phyloP scores from a whole-genome alignment of 2,329 filamentous ascomycete species.

The Hypoxylon sp. region DNA sequence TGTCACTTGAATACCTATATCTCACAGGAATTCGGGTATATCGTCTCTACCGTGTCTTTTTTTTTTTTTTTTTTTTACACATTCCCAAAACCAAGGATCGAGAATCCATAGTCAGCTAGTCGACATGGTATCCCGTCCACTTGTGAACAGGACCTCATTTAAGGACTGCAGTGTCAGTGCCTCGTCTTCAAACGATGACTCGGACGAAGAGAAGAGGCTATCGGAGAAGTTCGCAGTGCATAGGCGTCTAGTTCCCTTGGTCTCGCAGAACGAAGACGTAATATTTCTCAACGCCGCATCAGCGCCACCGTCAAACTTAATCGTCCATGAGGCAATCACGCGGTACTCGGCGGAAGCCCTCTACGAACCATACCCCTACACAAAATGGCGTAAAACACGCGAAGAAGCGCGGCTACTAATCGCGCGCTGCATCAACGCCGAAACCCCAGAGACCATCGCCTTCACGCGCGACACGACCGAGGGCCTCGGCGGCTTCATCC shows the following conservation, averaged over 20 bases:
- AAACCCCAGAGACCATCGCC: constrained; percentile 46
- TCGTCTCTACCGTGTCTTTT: neutral
- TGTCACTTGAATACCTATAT: neutral
- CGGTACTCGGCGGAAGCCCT: constrained; percentile 50
- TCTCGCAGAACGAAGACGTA: constrained; percentile 31
- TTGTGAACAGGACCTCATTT: neutral
- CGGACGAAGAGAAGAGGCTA: constrained; percentile 24
- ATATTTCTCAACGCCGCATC: constrained; percentile 54
- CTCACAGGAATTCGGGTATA: neutral
- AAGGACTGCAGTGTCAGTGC: neutral
- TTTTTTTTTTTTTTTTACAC: neutral
- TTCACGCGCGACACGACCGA: constrained; percentile 57
- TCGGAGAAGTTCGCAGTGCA: constrained; percentile 41
- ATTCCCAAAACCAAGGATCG: neutral
- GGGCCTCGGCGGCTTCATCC: constrained; percentile 52
- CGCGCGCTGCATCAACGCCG: constrained; percentile 52
- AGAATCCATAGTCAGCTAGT: neutral
- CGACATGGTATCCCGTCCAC: constrained; percentile 34
- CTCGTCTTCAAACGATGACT: neutral
- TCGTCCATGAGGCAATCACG: constrained; percentile 53
- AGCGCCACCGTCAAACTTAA: constrained; percentile 53
- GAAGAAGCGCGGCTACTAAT: constrained; percentile 48
- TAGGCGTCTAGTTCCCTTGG: constrained; percentile 47
- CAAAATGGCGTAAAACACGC: constrained; percentile 44
- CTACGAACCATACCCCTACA: constrained; percentile 46